These are phyloP conservation scores for Aspergillus glaucus DNA, from an alignment of 2,329 filamentous ascomycete species.

Conservation along the genomic window DNA sequence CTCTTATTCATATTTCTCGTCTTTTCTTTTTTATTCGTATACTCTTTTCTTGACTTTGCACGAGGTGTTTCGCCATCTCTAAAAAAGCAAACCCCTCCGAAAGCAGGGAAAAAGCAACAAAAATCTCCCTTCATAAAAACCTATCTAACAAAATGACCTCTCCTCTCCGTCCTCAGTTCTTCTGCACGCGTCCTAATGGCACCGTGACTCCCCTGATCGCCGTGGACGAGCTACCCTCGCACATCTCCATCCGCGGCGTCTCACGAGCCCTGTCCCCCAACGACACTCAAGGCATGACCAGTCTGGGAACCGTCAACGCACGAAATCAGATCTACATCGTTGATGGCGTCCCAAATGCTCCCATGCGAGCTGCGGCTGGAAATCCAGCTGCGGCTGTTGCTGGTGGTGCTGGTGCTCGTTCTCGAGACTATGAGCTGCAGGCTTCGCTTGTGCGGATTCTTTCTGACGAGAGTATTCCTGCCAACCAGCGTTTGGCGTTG, in stretches of 20 bases:
- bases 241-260: conserved; percentile 31
- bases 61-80: neutral
- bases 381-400: neutral
- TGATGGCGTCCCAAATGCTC: conserved; percentile 14
- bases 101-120: neutral
- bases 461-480: conserved; percentile 14
- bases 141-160: conserved; percentile 14
- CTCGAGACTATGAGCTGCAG: conserved; percentile 14
- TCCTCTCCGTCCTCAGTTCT: conserved; percentile 34
- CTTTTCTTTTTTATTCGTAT: neutral
- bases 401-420: conserved; percentile 5
- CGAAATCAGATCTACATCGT: conserved; percentile 31
- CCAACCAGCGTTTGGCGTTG: conserved; percentile 15
- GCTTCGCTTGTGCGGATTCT: conserved; percentile 15
- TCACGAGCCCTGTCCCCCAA: conserved; percentile 28
- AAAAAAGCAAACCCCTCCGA: neutral
- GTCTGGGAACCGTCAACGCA: conserved; percentile 29
- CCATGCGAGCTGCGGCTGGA: neutral
- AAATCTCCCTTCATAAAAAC: neutral
- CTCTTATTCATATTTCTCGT: neutral
- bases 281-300: conserved; percentile 40
- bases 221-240: conserved; percentile 39
- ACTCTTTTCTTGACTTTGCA: neutral
- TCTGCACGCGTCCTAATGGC: conserved; percentile 37
- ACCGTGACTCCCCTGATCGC: conserved; percentile 38